phyloP scores from a whole-genome alignment of 2,329 filamentous ascomycete species.

The Penicillium sp. region DNA sequence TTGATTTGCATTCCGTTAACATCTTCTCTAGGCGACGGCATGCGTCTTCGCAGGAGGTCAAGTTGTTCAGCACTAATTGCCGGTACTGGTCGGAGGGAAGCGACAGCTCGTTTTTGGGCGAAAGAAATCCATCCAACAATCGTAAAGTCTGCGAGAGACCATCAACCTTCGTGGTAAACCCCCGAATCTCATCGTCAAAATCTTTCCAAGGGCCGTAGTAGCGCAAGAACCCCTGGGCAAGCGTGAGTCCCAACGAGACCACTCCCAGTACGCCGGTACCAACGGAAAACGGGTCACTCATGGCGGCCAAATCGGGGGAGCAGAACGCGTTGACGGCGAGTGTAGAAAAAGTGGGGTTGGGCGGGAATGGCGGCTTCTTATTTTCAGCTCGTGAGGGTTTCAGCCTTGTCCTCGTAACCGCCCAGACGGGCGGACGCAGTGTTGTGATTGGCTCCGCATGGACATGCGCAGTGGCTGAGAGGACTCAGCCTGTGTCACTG shows the following conservation, averaged over 20 bases:
- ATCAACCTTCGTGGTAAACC: background rate
- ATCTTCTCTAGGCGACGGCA: background rate
- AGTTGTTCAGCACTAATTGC: background rate
- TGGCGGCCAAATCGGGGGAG: background rate
- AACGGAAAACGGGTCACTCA: conserved; percentile 6
- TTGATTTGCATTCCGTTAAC: background rate
- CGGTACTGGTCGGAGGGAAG: background rate
- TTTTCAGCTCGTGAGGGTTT: too few relatives aligned
- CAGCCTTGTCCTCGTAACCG: too few relatives aligned
- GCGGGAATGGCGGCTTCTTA: too few relatives aligned
- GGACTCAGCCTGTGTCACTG: too few relatives aligned
- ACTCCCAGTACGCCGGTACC: background rate
- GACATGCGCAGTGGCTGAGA: too few relatives aligned
- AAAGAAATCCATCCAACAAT: background rate
- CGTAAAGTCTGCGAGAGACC: background rate
- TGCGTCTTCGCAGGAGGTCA: background rate
- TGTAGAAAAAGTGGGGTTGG: too few relatives aligned
- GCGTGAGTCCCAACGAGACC: conserved; percentile 1
- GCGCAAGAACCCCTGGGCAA: background rate
- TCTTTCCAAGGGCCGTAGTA: background rate
- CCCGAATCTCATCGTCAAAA: background rate
- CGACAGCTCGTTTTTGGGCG: background rate
- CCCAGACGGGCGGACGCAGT: too few relatives aligned
- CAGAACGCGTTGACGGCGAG: too few relatives aligned
- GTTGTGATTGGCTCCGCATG: too few relatives aligned